A percentile compares a stretch with the other conserved stretches of the same genome.
Evolutionary conservation across 495 filamentous ascomycete species (phyloP).

Genomic region (Cenococcum geophilum): DNA sequence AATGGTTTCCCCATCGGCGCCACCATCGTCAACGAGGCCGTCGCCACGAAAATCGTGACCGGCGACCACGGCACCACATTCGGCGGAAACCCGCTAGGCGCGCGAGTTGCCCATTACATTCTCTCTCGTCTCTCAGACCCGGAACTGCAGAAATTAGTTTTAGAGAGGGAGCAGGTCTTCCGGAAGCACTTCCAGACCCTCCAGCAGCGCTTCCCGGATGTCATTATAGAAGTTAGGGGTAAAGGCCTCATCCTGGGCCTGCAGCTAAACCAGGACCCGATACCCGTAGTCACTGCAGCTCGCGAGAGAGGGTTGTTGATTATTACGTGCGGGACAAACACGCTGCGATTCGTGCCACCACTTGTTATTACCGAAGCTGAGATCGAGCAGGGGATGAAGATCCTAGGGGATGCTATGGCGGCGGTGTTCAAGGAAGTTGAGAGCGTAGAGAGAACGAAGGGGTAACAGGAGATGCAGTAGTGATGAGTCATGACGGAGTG

Average conservation of each 20-base stretch:
- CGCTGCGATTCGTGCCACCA: conserved; percentile 41
- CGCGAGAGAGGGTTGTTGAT: conserved; percentile 82
- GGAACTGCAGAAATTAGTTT: conserved; percentile 57
- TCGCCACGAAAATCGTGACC: conserved; percentile 75
- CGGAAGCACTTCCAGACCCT: conserved; percentile 56
- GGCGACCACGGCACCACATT: conserved; percentile 98
- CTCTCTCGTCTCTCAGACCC: conserved; percentile 64
- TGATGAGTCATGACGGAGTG: neutral
- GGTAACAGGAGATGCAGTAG: conserved; percentile 35
- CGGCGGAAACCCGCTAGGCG: conserved; percentile 87
- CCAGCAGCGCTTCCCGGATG: conserved; percentile 58
- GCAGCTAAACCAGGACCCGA: conserved; percentile 67
- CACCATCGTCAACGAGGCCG: conserved; percentile 70
- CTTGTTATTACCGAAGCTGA: conserved; percentile 64
- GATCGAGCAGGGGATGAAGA: conserved; percentile 65
- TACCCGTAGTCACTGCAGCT: conserved; percentile 69
- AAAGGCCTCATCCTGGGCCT: conserved; percentile 78
- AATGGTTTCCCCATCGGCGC: conserved; percentile 96
- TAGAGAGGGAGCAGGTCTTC: conserved; percentile 61
- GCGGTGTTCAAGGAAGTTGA: conserved; percentile 35
- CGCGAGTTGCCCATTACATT: conserved; percentile 76
- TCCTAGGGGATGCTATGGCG: conserved; percentile 71
- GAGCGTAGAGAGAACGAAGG: conserved; percentile 23
- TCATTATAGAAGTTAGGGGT: conserved; percentile 74
- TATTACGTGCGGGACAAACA: conserved; percentile 84